These are phyloP conservation scores for Rhizophagus prolifer DNA, from an alignment of 192 early-diverging fungal genomes.

Conservation along the genomic window DNA sequence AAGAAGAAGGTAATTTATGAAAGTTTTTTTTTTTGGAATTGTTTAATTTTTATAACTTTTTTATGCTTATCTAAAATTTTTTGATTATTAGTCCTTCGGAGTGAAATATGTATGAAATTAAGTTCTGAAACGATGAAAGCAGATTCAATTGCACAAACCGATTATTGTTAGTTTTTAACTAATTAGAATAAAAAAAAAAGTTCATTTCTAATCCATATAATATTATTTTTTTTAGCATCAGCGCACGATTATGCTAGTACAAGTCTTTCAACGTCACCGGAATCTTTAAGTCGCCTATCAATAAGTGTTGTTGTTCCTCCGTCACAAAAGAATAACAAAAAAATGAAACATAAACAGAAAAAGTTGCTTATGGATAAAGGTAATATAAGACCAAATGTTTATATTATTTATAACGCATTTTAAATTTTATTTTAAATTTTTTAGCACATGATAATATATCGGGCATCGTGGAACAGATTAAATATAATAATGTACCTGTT, in stretches of 20 bases:
- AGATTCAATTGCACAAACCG: conserved; percentile 45
- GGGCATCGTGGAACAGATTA: conserved; percentile 55
- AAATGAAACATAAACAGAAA: conserved; percentile 60
- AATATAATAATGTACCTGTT: conserved; percentile 52
- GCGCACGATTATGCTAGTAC: conserved; percentile 32
- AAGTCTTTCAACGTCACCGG: conserved; percentile 37
- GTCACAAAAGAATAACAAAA: conserved; percentile 47
- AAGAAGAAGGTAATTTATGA: conserved; percentile 50
- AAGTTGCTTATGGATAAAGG: conserved; percentile 58
- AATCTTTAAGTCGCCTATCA: conserved; percentile 33
- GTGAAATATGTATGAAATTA: conserved; percentile 57
- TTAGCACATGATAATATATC: conserved; percentile 57
- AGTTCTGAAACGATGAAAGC: conserved; percentile 59
- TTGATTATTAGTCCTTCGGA: conserved; percentile 44
- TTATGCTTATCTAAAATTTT: background rate
- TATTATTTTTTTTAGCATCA: conserved; percentile 25
- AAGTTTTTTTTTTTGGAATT: background rate
- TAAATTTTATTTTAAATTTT: conserved; percentile 11
- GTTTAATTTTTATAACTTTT: background rate
- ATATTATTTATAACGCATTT: conserved; percentile 31
- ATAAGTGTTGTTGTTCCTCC: conserved; percentile 48
- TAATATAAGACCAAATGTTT: conserved; percentile 31
- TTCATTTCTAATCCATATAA: background rate
- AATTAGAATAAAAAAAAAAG: background rate
- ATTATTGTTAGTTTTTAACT: conserved; percentile 24